Evolutionary conservation across 805 yeast genomes (phyloP).

Genomic region (Barnettozyma botsteinii): DNA sequence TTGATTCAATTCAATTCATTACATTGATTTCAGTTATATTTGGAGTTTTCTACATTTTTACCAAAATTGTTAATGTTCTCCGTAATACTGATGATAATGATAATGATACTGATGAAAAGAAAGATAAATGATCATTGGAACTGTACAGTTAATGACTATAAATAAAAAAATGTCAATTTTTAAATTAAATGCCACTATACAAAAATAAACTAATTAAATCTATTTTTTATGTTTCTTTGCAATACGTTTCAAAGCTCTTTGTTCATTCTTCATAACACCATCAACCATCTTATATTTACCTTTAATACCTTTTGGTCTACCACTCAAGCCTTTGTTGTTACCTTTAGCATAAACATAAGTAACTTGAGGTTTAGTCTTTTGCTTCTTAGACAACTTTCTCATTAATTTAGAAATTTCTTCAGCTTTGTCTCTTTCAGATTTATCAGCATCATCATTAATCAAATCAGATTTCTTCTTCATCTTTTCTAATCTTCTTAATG

Average conservation of each 20-base stretch:
- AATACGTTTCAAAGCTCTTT: constrained; percentile 85
- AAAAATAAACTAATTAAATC: constrained; percentile 4
- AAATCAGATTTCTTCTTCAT: constrained; percentile 88
- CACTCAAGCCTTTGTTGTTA: constrained; percentile 75
- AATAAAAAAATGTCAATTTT: background rate
- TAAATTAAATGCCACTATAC: background rate
- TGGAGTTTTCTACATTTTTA: constrained; percentile 31
- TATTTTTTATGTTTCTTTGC: constrained; percentile 76
- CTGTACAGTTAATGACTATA: background rate
- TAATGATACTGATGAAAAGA: background rate
- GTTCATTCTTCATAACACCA: constrained; percentile 96
- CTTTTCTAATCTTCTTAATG: constrained; percentile 78
- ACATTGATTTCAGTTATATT: constrained; percentile 32
- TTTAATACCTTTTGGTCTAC: constrained; percentile 94
- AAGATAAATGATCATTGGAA: background rate
- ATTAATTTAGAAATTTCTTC: constrained; percentile 85
- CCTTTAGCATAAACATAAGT: constrained; percentile 88
- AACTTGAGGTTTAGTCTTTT: constrained; percentile 68
- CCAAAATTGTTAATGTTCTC: constrained; percentile 16
- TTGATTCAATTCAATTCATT: constrained; percentile 26
- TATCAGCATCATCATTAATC: constrained; percentile 80
- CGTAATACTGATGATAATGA: background rate
- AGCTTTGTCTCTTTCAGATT: constrained; percentile 90
- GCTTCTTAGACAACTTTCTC: constrained; percentile 72
- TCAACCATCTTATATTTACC: constrained; percentile 99